Conservation (phyloP, 495 filamentous ascomycete genomes). For the Immersiella caudata region DNA sequence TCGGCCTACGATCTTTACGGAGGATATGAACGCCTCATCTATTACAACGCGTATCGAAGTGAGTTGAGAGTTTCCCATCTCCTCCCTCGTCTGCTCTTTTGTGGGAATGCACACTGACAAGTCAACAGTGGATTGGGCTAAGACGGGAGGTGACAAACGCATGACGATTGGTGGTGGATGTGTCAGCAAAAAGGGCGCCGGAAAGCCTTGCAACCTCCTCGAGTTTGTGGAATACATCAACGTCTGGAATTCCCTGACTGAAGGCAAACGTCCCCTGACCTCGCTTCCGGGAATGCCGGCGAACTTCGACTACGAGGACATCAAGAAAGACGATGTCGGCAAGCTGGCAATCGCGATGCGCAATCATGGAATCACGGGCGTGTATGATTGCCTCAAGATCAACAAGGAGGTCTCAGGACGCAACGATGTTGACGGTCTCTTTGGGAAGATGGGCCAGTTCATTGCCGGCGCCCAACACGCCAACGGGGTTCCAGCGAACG, state of each 20-base stretch:
- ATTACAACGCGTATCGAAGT: constrained; percentile 12
- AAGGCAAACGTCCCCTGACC: neutral
- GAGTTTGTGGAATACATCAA: constrained; percentile 13
- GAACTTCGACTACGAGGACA: neutral
- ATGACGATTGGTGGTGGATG: constrained; percentile 11
- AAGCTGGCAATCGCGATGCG: neutral
- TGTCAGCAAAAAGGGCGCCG: neutral
- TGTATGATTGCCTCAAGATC: constrained; percentile 1
- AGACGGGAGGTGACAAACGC: neutral
- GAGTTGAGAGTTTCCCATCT: neutral
- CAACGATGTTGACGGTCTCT: constrained; percentile 4
- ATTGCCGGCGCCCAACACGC: constrained; percentile 1
- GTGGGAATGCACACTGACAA: neutral
- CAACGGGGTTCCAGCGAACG: neutral
- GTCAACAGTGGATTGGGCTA: constrained; percentile 10
- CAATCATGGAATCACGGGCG: neutral
- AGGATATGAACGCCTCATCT: constrained; percentile 12
- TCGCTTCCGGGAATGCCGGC: neutral
- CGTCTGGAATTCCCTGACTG: neutral
- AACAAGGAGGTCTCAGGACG: constrained; percentile 4
- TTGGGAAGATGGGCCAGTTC: neutral
- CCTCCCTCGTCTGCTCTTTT: neutral
- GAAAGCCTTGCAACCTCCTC: neutral
- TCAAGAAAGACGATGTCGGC: neutral
- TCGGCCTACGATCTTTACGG: constrained; percentile 12